Evolutionary conservation across 2,329 filamentous ascomycete genomes (phyloP).

Genomic region (Aspergillus hiratsukae): DNA sequence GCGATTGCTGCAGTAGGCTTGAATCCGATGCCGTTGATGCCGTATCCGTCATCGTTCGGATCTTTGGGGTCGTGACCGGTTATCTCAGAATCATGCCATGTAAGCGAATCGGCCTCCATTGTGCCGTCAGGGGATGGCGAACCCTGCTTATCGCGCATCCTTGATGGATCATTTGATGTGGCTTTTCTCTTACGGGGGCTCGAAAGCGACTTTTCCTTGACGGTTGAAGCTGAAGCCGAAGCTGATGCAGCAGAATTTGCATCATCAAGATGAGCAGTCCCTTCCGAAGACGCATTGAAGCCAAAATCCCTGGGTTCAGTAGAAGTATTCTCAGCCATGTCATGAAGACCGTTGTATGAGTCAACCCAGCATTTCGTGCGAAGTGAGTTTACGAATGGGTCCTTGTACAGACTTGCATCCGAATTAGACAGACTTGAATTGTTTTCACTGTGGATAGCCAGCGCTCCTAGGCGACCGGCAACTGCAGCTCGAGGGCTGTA

Average conservation of each 20-base stretch:
- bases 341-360: slow-evolving; percentile 4
- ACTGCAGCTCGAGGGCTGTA: slow-evolving; percentile 38
- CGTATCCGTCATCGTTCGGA: slow-evolving; percentile 58
- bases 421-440: slow-evolving; percentile 13
- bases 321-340: slow-evolving; percentile 18
- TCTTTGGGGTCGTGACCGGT: slow-evolving; percentile 56
- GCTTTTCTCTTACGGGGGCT: slow-evolving; percentile 23
- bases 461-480: slow-evolving; percentile 35
- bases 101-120: slow-evolving; percentile 30
- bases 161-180: slow-evolving; percentile 13
- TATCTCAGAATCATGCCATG: slow-evolving; percentile 59
- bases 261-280: slow-evolving; percentile 5
- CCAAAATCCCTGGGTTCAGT: slow-evolving; percentile 4
- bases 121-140: slow-evolving; percentile 31
- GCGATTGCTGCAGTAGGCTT: slow-evolving; percentile 57
- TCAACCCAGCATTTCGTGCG: slow-evolving; percentile 13
- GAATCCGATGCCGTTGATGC: slow-evolving; percentile 62
- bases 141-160: slow-evolving; percentile 22
- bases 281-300: slow-evolving; percentile 8
- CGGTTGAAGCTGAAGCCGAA: slow-evolving; percentile 10
- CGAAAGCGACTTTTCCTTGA: slow-evolving; percentile 15
- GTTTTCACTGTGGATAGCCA: slow-evolving; percentile 35
- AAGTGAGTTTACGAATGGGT: slow-evolving; percentile 3
- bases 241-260: slow-evolving; percentile 1
- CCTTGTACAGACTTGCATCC: slow-evolving; percentile 10